phyloP scores from a whole-genome alignment of 2,329 filamentous ascomycete genomes.

The Bimuria novae-zelandiae region DNA sequence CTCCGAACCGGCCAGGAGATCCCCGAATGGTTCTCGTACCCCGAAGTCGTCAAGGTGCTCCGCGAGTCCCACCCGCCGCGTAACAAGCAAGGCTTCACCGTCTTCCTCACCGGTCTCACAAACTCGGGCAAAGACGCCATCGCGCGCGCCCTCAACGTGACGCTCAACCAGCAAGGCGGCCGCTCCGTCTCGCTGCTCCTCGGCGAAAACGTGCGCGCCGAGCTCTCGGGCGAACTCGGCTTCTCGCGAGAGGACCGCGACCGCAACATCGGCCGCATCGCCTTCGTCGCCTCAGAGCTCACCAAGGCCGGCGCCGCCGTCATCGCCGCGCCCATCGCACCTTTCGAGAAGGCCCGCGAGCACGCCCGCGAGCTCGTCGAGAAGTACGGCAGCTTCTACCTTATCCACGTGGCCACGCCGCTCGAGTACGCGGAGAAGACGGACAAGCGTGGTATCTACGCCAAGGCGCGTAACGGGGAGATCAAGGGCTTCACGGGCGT shows the following conservation, averaged over 20 bases:
- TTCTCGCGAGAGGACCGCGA: slow-evolving; percentile 92
- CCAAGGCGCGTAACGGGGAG: slow-evolving; percentile 79
- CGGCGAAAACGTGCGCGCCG: slow-evolving; percentile 90
- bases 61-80: slow-evolving; percentile 95
- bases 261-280: slow-evolving; percentile 93
- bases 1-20: slow-evolving; percentile 92
- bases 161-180: slow-evolving; percentile 96
- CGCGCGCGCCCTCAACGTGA: slow-evolving; percentile 92
- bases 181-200: slow-evolving; percentile 92
- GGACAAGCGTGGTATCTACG: slow-evolving; percentile 90
- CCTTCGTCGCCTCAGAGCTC: slow-evolving; percentile 93
- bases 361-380: slow-evolving; percentile 83
- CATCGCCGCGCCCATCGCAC: slow-evolving; percentile 94
- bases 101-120: slow-evolving; percentile 96
- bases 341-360: slow-evolving; percentile 78
- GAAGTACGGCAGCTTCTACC: slow-evolving; percentile 89
- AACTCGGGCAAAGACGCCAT: slow-evolving; percentile 98
- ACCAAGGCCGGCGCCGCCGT: slow-evolving; percentile 92
- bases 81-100: slow-evolving; percentile 90
- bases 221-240: slow-evolving; percentile 92
- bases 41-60: slow-evolving; percentile 94
- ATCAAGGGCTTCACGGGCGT: slow-evolving; percentile 99
- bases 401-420: slow-evolving; percentile 91
- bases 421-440: slow-evolving; percentile 94
- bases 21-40: slow-evolving; percentile 99